These are phyloP conservation scores for Centaurea solstitialis DNA, from an alignment of 129 eudicot species.

Conservation along the genomic window DNA sequence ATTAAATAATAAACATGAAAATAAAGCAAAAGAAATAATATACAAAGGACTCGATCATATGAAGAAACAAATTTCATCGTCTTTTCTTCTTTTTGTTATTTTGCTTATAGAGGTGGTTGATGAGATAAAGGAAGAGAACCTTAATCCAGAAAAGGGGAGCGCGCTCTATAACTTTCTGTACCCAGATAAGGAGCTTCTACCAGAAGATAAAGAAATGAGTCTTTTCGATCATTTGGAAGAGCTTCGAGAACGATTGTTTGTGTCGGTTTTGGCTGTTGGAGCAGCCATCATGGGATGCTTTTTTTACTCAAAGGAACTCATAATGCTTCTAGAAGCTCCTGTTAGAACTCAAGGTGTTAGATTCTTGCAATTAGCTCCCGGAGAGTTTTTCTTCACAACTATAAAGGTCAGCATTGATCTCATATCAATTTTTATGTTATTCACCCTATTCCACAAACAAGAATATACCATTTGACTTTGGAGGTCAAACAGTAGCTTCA, in stretches of 20 bases:
- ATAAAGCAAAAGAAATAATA: not conserved
- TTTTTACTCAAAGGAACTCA: conserved; percentile 87
- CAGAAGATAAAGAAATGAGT: conserved; percentile 94
- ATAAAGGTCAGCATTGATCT: conserved; percentile 55
- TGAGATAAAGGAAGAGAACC: conserved; percentile 44
- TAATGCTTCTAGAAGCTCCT: conserved; percentile 92
- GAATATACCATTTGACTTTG: conserved; percentile 1
- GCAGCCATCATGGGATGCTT: conserved; percentile 89
- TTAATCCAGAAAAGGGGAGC: conserved; percentile 47
- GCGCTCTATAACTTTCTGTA: conserved; percentile 71
- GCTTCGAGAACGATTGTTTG: conserved; percentile 72
- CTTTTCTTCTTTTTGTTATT: not conserved
- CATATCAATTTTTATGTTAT: not conserved
- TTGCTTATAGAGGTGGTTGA: conserved; percentile 46
- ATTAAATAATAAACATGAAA: too few relatives aligned
- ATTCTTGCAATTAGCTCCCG: conserved; percentile 92
- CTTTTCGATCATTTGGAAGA: conserved; percentile 94
- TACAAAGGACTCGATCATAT: not conserved
- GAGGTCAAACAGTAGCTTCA: not conserved
- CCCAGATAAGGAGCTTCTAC: conserved; percentile 85
- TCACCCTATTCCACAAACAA: not conserved
- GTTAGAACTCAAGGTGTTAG: conserved; percentile 92
- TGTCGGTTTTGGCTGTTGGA: conserved; percentile 90
- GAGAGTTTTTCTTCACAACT: conserved; percentile 97
- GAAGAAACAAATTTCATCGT: conserved; percentile 2